Evolutionary conservation across 768 basidiomycete genomes (phyloP), one percentile per base, ranked within the genome.

Genomic region (Lanmaoa pseudosensibilis): DNA sequence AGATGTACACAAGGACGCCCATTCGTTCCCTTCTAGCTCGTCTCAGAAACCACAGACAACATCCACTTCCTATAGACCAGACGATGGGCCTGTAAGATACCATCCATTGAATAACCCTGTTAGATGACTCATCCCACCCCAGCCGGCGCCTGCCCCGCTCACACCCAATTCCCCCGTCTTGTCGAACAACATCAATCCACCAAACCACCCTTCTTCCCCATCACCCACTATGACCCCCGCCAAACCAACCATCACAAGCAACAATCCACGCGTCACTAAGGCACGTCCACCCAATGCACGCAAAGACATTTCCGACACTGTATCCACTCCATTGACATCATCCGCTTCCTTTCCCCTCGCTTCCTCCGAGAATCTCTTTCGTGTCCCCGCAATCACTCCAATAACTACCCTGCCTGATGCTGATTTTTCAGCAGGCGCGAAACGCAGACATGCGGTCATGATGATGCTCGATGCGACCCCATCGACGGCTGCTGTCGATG

Each of bases 371-470:
- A 71, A 69, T 43, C 33, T 60, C 44, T 63, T 68, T 36, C 73
- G 71, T 39, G 56, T 56, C 12, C 63, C 73, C 7, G 43, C 65
- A 7, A 36, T 70, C 39, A 60, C 62, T 5, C 55, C 63, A 9
- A 54, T 63, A 46, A 53, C 77, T 30, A 69, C 79, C 30, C 69
- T 78, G 13, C 58, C 71, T 13, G 65, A 69, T 27, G 5, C 58
- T 5, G 71, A 72, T 32, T 67, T 84, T 38, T 71, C 80, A 5
- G 77, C 82, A 0, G 88, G 87, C 33, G 77, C 82, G 1, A 92
- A 92, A 71, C 83, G 90, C 9, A 81, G 90, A 34, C 87, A 92
- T 62, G 86, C 87, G 0, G 80, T 87, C 65, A 88, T 90, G 85
- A 84, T 88, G 80, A 82, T 86, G 79, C 78, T 87, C 4, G 88